Conservation (phyloP, 1,284 basidiomycete species). For the Boletus holoroseus region DNA sequence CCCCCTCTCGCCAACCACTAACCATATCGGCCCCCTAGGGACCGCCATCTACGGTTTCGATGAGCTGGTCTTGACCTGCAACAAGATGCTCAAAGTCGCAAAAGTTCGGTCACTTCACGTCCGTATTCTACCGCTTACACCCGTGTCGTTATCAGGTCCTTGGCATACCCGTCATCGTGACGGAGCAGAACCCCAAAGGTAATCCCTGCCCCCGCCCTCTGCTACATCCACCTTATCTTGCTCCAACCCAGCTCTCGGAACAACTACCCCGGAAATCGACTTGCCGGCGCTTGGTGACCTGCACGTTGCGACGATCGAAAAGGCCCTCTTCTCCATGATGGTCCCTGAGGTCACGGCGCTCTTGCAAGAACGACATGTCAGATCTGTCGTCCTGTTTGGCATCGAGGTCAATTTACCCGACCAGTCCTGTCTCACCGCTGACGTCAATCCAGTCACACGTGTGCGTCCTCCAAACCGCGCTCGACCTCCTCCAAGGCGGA, state of each 20-base stretch:
- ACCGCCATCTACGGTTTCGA: constrained; percentile 63
- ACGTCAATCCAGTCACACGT: constrained; percentile 65
- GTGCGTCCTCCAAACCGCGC: constrained; percentile 79
- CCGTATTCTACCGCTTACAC: background rate
- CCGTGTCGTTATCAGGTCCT: constrained; percentile 43
- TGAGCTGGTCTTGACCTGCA: constrained; percentile 59
- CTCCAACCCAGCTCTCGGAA: constrained; percentile 56
- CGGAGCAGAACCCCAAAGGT: constrained; percentile 84
- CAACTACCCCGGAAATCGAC: constrained; percentile 62
- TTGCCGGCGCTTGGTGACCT: constrained; percentile 53
- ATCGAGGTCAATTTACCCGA: constrained; percentile 59
- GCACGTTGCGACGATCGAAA: constrained; percentile 58
- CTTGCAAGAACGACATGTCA: constrained; percentile 47
- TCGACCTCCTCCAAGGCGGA: constrained; percentile 55
- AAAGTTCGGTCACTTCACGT: constrained; percentile 41
- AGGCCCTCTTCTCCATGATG: constrained; percentile 81
- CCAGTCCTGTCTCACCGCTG: background rate
- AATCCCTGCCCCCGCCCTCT: constrained; percentile 6
- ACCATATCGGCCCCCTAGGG: constrained; percentile 32
- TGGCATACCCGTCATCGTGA: constrained; percentile 67
- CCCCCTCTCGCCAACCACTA: background rate
- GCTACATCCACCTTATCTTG: constrained; percentile 7
- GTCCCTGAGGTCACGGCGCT: constrained; percentile 58
- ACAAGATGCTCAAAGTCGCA: constrained; percentile 75
- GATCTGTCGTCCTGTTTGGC: constrained; percentile 73